Evolutionary conservation across 768 basidiomycete species (phyloP).

Genomic region (Lactarius quietus): DNA sequence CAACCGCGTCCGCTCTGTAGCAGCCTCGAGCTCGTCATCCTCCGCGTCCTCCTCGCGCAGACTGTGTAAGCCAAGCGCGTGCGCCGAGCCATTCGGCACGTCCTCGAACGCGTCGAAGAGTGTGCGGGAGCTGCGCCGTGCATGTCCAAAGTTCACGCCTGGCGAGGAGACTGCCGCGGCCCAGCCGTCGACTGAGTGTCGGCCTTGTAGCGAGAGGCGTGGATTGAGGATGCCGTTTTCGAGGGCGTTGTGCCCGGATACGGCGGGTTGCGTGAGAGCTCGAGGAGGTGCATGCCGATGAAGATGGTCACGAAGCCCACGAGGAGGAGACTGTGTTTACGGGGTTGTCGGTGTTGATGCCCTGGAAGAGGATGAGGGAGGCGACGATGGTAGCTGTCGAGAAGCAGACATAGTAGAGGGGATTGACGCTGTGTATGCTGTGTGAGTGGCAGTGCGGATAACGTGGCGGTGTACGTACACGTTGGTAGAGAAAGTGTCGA

Average conservation of each 20-base stretch:
- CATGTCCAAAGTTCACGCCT: conserved; percentile 32
- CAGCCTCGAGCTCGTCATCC: conserved; percentile 44
- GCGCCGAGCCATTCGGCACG: conserved; percentile 36
- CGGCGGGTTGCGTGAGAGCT: conserved; percentile 62
- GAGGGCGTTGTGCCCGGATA: conserved; percentile 50
- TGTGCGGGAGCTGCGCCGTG: conserved; percentile 61
- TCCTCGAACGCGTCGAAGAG: conserved; percentile 78
- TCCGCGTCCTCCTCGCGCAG: conserved; percentile 63
- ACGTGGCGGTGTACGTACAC: conserved; percentile 57
- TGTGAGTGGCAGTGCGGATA: not conserved
- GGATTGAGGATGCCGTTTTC: conserved; percentile 72
- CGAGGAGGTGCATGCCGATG: conserved; percentile 94
- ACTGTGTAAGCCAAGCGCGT: conserved; percentile 54
- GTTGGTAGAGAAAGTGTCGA: conserved; percentile 96
- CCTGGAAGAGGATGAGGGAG: conserved; percentile 95
- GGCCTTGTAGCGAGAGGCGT: conserved; percentile 74
- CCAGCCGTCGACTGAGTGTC: conserved; percentile 81
- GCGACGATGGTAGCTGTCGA: conserved; percentile 90
- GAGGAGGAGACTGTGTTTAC: conserved; percentile 84
- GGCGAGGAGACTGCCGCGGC: conserved; percentile 36
- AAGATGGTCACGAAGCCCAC: conserved; percentile 91
- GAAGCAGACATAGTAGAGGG: conserved; percentile 97
- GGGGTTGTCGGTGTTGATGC: conserved; percentile 85
- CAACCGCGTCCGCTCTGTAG: conserved; percentile 46
- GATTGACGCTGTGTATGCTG: conserved; percentile 69